Evolutionary conservation across 2,329 filamentous ascomycete species (phyloP), one percentile per base, ranked within the genome.

Genomic region (Botrytis hyacinthi): DNA sequence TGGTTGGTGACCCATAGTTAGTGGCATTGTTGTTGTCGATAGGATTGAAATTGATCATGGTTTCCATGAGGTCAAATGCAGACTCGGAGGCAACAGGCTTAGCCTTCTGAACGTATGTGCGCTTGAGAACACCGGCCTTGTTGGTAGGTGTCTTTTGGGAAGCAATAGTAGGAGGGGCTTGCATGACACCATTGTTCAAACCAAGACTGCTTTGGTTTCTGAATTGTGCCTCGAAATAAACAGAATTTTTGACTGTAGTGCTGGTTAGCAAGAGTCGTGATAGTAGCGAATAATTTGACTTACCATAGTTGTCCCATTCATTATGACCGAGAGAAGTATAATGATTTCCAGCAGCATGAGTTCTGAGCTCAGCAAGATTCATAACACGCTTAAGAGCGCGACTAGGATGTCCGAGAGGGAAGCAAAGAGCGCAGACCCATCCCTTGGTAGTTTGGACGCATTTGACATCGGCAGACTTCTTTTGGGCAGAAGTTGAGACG

Each of bases 381-480:
- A 69, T 32, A 42, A 69, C 18, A 29, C 66, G 66, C 48, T 69
- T 48, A 32, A 69, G n/a, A 14, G 66, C 66, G 26, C 66, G 66
- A 29, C n/a, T 69, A 26, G 48, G 37, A 32, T 69, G 26, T 16
- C 37, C 48, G 12, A 69, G 51, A 69, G 66, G 66, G n/a, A 69
- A 69, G 37, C 66, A 69, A 42, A 69, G 51, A 69, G 66, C 66
- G 66, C 66, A 69, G 66, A 69, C 66, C 66, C 66, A 69, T 57
- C 66, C 66, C 20, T 69, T 69, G 48, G 48, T 69, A n/a, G 48
- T 69, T 10, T 32, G 35, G 35, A 69, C 66, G 20, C 66, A 69
- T 12, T 57, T 69, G n/a, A 26, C 26, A 44, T 69, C 37, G 29
- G 66, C 20, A 22, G 48, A 20, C n/a, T 69, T 69, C 26, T 44